Base-by-base conservation (phyloP, 2,329 filamentous ascomycete genomes). In the Periglandula ipomoeae region DNA sequence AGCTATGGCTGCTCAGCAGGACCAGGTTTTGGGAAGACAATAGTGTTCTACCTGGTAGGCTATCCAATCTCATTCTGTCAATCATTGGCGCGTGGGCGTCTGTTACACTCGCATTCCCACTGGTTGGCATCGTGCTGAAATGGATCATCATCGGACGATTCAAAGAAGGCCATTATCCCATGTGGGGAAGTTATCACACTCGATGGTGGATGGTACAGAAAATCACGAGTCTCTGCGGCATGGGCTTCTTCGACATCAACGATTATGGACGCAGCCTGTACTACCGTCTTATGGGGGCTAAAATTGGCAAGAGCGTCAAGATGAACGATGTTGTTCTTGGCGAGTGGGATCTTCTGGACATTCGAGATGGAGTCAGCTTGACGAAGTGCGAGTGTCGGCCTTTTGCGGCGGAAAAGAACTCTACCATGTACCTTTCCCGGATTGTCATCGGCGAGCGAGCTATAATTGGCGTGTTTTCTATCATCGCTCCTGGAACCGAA, bases 151-250 rank as follows among this genome's bases (percentile, higher is more conserved):
- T 80, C 35, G 77, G 77, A 9, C 68, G 69, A 1, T 73, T 76
- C 56, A 65, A 63, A 27, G 68, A 75, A 55, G 77, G 77, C 0
- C 58, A 76, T 2, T 79, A 75, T 54, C 75, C 77, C 3, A 81
- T 81, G 76, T 81, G 77, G 77, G 75, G 74, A 3, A 49, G 58
- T 1, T 80, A 79, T 55, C 76, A 80, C 57, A 79, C 74, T 0
- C 67, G 74, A 13, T 81, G 77, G 77, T 81, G 77, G 77, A 55
- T 80, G 47, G 70, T 71, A 2, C 71, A 79, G 56, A 80, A 79
- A 61, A 70, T 71, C 17, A 63, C 74, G 2, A 65, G 67, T 26
- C 61, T 78, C 11, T 69, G 68, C 50, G 76, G 75, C 10, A 68
- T 65, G 49, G 75, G 75, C 2, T 50, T 71, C 37, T 77, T 76